phyloP scores from a whole-genome alignment of 495 filamentous ascomycete species.

The Hypoxylon trugodes region DNA sequence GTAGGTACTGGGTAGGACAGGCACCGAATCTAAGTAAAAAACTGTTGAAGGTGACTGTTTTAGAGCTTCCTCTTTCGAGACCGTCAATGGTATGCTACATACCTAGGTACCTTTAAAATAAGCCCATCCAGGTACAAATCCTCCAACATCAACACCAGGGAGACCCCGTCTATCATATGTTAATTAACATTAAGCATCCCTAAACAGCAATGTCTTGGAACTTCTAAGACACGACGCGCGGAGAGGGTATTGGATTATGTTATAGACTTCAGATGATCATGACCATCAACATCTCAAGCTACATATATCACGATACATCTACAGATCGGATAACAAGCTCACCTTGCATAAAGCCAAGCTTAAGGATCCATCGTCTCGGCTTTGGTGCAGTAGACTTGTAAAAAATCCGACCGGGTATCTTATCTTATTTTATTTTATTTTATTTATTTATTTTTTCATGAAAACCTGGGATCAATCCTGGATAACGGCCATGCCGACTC shows the following conservation, averaged over 20 bases:
- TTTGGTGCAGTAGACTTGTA: not conserved
- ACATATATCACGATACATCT: too few species aligned
- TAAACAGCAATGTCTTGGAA: not conserved
- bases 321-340: not conserved
- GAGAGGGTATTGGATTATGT: not conserved
- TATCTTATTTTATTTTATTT: slow-evolving; percentile 2
- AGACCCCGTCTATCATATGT: too few species aligned
- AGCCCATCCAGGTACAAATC: slow-evolving; percentile 7
- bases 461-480: not conserved
- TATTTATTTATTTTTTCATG: not conserved
- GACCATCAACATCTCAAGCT: too few species aligned
- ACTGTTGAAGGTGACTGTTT: not conserved
- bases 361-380: not conserved
- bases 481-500: not conserved
- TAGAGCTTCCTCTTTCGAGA: slow-evolving; percentile 29
- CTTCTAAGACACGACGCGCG: not conserved
- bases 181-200: not conserved
- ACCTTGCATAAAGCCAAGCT: not conserved
- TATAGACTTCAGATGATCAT: not conserved
- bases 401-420: not conserved
- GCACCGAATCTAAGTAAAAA: too few species aligned
- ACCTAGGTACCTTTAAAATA: not conserved
- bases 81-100: not conserved
- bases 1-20: too few species aligned
- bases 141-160: not conserved